Conservation (phyloP, 805 yeast species). For the Tetrapisispora arboricola region DNA sequence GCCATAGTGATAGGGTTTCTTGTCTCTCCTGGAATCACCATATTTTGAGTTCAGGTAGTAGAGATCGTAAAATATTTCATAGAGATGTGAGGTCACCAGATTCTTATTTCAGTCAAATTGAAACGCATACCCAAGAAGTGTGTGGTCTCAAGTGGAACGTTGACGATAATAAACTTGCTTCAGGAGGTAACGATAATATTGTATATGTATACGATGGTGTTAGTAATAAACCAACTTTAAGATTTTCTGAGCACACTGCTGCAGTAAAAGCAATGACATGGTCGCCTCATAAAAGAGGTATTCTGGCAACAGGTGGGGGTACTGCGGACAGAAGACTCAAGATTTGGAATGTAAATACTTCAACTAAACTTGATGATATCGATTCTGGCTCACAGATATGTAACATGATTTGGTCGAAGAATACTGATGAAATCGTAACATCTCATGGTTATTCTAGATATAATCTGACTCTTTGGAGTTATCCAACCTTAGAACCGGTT, state of each 20-base stretch:
- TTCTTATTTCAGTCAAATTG: slow-evolving; percentile 64
- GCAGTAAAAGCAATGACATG: slow-evolving; percentile 96
- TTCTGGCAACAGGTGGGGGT: slow-evolving; percentile 93
- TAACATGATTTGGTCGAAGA: slow-evolving; percentile 85
- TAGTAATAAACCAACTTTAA: slow-evolving; percentile 54
- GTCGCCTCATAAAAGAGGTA: slow-evolving; percentile 95
- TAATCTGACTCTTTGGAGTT: slow-evolving; percentile 90
- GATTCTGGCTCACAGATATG: slow-evolving; percentile 97
- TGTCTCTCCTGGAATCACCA: slow-evolving; percentile 93
- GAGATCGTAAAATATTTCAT: slow-evolving; percentile 77
- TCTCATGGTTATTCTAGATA: slow-evolving; percentile 91
- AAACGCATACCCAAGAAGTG: slow-evolving; percentile 82
- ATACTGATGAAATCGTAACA: slow-evolving; percentile 84
- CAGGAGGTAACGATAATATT: slow-evolving; percentile 90
- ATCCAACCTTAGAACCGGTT: slow-evolving; percentile 81
- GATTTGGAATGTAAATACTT: slow-evolving; percentile 85
- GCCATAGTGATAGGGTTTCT: slow-evolving; percentile 77
- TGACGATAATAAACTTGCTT: slow-evolving; percentile 83
- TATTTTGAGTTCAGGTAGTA: slow-evolving; percentile 73
- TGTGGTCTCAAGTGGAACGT: slow-evolving; percentile 94
- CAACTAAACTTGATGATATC: slow-evolving; percentile 61
- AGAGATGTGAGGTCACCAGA: slow-evolving; percentile 85
- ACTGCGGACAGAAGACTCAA: slow-evolving; percentile 86
- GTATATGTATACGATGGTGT: slow-evolving; percentile 80
- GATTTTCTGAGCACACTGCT: slow-evolving; percentile 75